Evolutionary conservation across 192 early-diverging fungal species (phyloP).

Genomic region (Backusella circina): DNA sequence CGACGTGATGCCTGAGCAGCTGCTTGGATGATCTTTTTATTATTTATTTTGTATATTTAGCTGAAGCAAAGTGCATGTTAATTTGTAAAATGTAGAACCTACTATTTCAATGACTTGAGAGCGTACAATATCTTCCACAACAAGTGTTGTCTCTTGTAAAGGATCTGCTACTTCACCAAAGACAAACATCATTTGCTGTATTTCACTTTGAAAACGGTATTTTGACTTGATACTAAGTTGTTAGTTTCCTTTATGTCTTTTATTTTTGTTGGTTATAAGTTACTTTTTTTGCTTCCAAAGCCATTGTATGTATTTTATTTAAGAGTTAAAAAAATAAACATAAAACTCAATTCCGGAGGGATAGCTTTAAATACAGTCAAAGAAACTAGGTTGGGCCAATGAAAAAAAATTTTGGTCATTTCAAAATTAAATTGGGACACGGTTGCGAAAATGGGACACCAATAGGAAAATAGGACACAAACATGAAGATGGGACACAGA

Average conservation of each 20-base stretch:
- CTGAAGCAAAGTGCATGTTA: not conserved
- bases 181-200: conserved; percentile 99
- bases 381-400: no score
- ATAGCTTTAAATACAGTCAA: no score
- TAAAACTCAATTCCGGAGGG: no score
- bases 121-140: conserved; percentile 95
- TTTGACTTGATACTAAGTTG: not conserved
- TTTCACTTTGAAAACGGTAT: conserved; percentile 61
- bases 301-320: not conserved
- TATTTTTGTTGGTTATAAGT: not conserved
- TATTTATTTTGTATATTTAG: conserved; percentile 1
- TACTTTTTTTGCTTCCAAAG: conserved; percentile 3
- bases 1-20: conserved; percentile 81
- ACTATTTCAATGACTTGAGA: conserved; percentile 95
- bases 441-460: no score
- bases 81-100: conserved; percentile 12
- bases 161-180: conserved; percentile 94
- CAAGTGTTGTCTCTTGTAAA: conserved; percentile 76
- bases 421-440: no score
- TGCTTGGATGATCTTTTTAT: conserved; percentile 84
- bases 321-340: no score
- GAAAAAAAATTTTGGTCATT: no score
- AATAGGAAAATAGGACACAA: no score
- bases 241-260: not conserved
- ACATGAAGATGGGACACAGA: no score